Base-by-base conservation (phyloP, 257 asterid species). In the Pogostemon cablin region DNA sequence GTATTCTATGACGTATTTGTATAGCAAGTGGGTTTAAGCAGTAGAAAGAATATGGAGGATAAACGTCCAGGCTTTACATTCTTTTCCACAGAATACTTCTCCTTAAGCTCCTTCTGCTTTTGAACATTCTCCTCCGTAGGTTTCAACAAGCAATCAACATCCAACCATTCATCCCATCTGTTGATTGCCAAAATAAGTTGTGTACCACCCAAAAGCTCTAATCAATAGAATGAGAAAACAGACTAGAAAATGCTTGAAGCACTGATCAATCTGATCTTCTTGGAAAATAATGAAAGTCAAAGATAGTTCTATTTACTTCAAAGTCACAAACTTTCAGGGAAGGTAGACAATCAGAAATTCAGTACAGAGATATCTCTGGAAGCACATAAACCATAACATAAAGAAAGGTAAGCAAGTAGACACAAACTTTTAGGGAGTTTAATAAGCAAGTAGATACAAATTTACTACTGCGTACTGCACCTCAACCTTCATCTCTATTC, bases 81-180 rank as follows among this genome's bases (percentile, higher is more conserved):
- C 75, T 77, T 86, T 69, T 81, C 86, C 52, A 8, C 41, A 0
- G 72, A 83, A 72, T 71, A 74, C 75, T 78, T 80, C 73, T 68
- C 80, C 61, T 42, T 75, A n/a, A 83, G 85, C 63, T 81, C 88
- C 78, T 72, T 73, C 77, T 78, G 83, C 83, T 76, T 85, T 65
- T 55, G 77, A 62, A 82, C 37, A 75, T 92, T 92, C 77, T 80
- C 96, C 32, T 87, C 85, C 9, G 87, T 92, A 34, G 11, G 59
- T 75, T 88, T 88, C 88, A 86, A 73, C 73, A 92, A 60, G 73
- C 77, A 72, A 65, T 81, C 80, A 44, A 69, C 66, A 64, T 73
- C 82, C 80, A 86, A 78, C 98, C 96, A 90, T 85, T 88, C 98
- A 83, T 92, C 96, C 93, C 93, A 92, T 68, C 98, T 91, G 84